Evolutionary conservation across 768 basidiomycete species (phyloP).

Genomic region (Lentinula sp.): DNA sequence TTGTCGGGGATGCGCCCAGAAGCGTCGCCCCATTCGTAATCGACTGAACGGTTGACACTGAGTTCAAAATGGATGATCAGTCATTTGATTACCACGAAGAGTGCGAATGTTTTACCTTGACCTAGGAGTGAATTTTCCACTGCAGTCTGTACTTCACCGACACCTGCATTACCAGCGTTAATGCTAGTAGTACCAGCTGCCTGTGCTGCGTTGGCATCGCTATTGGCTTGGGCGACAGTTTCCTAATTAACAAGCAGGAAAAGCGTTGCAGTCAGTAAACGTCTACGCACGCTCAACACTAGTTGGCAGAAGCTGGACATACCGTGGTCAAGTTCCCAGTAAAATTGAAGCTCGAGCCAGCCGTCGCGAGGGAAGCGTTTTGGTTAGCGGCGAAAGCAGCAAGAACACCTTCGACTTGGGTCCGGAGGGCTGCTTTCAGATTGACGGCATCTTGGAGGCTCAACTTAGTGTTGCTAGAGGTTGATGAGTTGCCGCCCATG

Average conservation of each 20-base stretch:
- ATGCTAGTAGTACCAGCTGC: slow-evolving; percentile 13
- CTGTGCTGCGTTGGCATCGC: slow-evolving; percentile 10
- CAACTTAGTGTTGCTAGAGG: slow-evolving; percentile 10
- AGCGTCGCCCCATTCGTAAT: neutral
- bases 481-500: slow-evolving; percentile 16
- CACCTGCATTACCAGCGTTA: slow-evolving; percentile 19
- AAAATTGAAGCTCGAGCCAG: neutral
- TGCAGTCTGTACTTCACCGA: slow-evolving; percentile 13
- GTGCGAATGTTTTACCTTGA: slow-evolving; percentile 8
- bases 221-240: slow-evolving; percentile 13
- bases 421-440: slow-evolving; percentile 17
- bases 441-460: slow-evolving; percentile 16
- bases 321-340: slow-evolving; percentile 9
- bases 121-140: slow-evolving; percentile 16
- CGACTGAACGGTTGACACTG: neutral
- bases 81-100: neutral
- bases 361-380: neutral
- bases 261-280: neutral
- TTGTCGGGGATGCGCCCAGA: neutral
- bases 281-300: neutral
- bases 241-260: neutral
- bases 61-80: neutral
- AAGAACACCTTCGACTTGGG: slow-evolving; percentile 10
- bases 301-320: neutral
- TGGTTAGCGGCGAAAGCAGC: neutral